phyloP scores from a whole-genome alignment of 768 basidiomycete genomes.

The Boletus sp. region DNA sequence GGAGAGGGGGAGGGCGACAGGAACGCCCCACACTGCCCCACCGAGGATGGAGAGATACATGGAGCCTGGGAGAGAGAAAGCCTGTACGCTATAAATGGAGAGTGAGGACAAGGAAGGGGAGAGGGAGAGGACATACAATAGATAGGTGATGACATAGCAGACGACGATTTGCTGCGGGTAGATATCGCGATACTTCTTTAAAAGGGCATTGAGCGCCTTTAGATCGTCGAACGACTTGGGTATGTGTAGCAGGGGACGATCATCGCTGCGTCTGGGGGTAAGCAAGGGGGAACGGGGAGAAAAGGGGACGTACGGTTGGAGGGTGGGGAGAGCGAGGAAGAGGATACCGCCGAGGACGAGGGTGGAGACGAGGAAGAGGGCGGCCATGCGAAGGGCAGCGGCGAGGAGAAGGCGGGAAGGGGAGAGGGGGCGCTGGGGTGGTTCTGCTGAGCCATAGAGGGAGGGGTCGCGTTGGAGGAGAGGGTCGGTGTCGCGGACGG shows the following conservation, averaged over 20 bases:
- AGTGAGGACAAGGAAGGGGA: conserved; percentile 6
- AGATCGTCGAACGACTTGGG: conserved; percentile 89
- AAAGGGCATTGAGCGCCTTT: conserved; percentile 76
- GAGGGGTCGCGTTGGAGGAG: conserved; percentile 33
- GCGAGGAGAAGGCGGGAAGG: conserved; percentile 65
- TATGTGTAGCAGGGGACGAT: conserved; percentile 73
- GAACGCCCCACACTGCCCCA: conserved; percentile 92
- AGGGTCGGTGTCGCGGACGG: conserved; percentile 42
- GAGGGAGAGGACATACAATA: conserved; percentile 66
- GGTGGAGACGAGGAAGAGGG: conserved; percentile 70
- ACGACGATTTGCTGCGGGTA: conserved; percentile 83
- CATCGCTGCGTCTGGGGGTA: conserved; percentile 49
- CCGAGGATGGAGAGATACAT: conserved; percentile 98
- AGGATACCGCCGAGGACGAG: conserved; percentile 71
- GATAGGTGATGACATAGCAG: conserved; percentile 85
- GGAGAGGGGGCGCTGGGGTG: conserved; percentile 36
- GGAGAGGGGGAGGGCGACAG: conserved; percentile 82
- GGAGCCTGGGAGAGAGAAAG: conserved; percentile 93
- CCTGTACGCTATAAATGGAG: conserved; percentile 67
- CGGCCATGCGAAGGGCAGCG: conserved; percentile 81
- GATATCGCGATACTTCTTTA: conserved; percentile 90
- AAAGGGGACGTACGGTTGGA: conserved; percentile 62
- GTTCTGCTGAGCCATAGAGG: conserved; percentile 49
- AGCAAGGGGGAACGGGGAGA: conserved; percentile 2
- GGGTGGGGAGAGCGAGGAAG: conserved; percentile 76